These are phyloP conservation scores for Epipyxis sp. DNA, from an alignment of 108 stramenopile species.

Conservation along the genomic window DNA sequence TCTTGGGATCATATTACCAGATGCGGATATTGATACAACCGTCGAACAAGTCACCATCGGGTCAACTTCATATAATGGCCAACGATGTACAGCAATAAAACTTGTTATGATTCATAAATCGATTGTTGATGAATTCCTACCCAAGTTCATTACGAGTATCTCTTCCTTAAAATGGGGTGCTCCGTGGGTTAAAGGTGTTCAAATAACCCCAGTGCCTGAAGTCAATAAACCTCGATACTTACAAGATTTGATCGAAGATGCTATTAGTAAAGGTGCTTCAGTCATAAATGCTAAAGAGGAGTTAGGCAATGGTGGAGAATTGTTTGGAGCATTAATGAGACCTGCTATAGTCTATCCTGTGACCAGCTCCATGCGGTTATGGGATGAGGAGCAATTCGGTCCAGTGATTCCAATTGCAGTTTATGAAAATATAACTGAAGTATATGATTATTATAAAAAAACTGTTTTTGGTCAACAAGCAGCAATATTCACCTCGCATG, in stretches of 20 bases:
- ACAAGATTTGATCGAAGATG: constrained; percentile 69
- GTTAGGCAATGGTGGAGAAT: constrained; percentile 60
- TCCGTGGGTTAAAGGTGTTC: constrained; percentile 62
- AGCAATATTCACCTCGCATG: constrained; percentile 56
- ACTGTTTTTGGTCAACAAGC: constrained; percentile 78
- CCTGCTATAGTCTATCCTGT: constrained; percentile 76
- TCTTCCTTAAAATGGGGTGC: constrained; percentile 63
- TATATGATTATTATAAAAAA: constrained; percentile 60
- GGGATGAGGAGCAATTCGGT: constrained; percentile 81
- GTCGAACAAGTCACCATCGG: constrained; percentile 63
- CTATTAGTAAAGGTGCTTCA: constrained; percentile 69
- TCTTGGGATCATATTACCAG: constrained; percentile 66
- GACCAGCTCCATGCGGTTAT: constrained; percentile 63
- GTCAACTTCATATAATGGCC: constrained; percentile 75
- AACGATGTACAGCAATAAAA: constrained; percentile 82
- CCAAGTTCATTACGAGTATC: constrained; percentile 40
- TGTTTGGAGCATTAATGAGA: constrained; percentile 65
- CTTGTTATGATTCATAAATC: constrained; percentile 64
- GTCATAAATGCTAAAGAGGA: constrained; percentile 55
- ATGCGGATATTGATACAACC: constrained; percentile 51
- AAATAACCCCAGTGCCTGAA: constrained; percentile 54
- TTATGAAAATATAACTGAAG: constrained; percentile 64
- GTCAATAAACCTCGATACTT: constrained; percentile 65
- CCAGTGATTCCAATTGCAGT: constrained; percentile 70
- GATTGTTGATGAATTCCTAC: constrained; percentile 54